Evolutionary conservation across 2,329 filamentous ascomycete species (phyloP).

Genomic region (Alternaria triticimaculans): DNA sequence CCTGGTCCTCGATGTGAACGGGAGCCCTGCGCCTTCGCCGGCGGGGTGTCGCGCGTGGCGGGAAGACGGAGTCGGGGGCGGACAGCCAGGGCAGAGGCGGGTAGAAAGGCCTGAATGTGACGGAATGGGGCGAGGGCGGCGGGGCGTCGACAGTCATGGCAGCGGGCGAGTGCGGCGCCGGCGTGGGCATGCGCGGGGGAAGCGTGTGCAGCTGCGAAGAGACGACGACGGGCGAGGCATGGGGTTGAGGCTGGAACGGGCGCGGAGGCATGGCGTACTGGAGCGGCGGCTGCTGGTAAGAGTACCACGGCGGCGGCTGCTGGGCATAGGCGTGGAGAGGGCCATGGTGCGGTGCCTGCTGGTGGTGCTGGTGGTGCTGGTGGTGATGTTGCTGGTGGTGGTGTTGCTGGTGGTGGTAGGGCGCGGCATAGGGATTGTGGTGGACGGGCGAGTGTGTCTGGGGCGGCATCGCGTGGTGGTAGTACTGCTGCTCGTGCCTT

Average conservation of each 20-base stretch:
- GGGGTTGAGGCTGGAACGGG: slow-evolving; percentile 47
- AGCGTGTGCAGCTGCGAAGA: slow-evolving; percentile 52
- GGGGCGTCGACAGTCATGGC: slow-evolving; percentile 39
- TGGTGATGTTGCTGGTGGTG: slow-evolving; percentile 31
- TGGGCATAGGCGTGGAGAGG: slow-evolving; percentile 50
- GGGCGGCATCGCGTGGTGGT: slow-evolving; percentile 33
- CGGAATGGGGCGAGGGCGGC: slow-evolving; percentile 30
- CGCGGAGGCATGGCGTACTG: slow-evolving; percentile 51
- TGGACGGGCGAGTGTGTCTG: slow-evolving; percentile 28
- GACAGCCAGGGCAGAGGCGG: slow-evolving; percentile 67
- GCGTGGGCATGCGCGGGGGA: slow-evolving; percentile 36
- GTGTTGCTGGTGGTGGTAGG: slow-evolving; percentile 37
- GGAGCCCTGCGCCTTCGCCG: slow-evolving; percentile 54
- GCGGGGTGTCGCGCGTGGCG: slow-evolving; percentile 55
- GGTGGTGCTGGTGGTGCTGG: slow-evolving; percentile 41
- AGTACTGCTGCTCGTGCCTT: slow-evolving; percentile 51
- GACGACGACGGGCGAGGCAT: slow-evolving; percentile 54
- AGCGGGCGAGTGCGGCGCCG: slow-evolving; percentile 45
- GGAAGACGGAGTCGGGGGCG: slow-evolving; percentile 61
- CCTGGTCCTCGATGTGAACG: slow-evolving; percentile 47
- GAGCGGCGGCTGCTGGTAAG: slow-evolving; percentile 40
- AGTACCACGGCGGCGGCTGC: slow-evolving; percentile 51
- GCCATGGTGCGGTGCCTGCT: slow-evolving; percentile 48
- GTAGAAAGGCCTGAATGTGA: slow-evolving; percentile 54
- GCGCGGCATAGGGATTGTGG: slow-evolving; percentile 38